Base-by-base conservation (phyloP, 2,329 filamentous ascomycete species). In the Trichophyton mentagrophytes region DNA sequence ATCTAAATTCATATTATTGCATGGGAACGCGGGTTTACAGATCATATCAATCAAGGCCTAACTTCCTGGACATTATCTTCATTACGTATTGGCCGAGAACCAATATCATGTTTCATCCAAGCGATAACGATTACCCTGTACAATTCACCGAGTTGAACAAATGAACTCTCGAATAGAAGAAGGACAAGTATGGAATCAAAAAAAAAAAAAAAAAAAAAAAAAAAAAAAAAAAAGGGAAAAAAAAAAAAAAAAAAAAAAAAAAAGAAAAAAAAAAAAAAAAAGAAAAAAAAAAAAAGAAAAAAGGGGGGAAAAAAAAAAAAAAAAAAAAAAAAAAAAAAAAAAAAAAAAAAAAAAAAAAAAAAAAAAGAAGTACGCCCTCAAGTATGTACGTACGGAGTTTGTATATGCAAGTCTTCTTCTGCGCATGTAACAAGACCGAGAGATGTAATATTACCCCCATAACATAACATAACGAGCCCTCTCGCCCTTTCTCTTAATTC, bases 361-460 rank as follows among this genome's bases (percentile, higher is more conserved):
- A 13, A 36, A 36, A 13, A 3, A 36, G 9, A 27, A 27, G 8
- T 36, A 36, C 33, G 33, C 9, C 49, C 13, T 55, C 30, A 55
- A 36, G 49, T 55, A 55, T 27, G 49, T 17, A 55, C 33, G 49
- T 55, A 55, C 15, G 49, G 49, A 55, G n/a, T 55, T 13, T 44
- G 40, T 44, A 44, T n/a, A 55, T 55, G 49, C 49, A 36, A 33
- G 49, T 36, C 49, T 27, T 55, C 49, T 33, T 58, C 56, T 44
- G 42, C 36, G 33, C n/a, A 58, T 46, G 42, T 58, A 51, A 51
- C 25, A 40, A 51, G 17, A 42, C 9, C 44, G 59, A 63, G 58
- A 53, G 46, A 33, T 47, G 46, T 58, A 30, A 58, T 55, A 55
- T 55, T 55, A 55, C 49, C 49, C 25, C n/a, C 42, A 36, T 36